Evolutionary conservation across 2,329 filamentous ascomycete species (phyloP), one percentile per base, ranked within the genome.

Genomic region (Neodidymelliopsis sp.): DNA sequence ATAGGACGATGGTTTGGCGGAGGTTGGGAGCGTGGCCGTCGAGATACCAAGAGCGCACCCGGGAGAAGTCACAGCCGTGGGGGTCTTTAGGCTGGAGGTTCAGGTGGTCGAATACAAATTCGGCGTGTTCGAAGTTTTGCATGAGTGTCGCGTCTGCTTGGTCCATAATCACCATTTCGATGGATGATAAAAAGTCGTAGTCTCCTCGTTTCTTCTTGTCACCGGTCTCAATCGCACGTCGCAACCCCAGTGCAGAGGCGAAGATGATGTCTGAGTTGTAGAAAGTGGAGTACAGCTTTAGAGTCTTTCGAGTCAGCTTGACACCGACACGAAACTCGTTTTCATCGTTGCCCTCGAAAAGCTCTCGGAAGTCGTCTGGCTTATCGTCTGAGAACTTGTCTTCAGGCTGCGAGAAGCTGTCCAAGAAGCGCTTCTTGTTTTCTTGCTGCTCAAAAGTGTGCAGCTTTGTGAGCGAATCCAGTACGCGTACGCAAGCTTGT

Each of bases 101-200:
- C 54, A 99, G 82, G 70, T 96, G 90, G 55, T 90, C 86, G 66
- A 97, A 92, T 62, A 97, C 89, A 70, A 89, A 90, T 71, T 95
- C 90, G 53, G 97, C 84, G 69, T 99, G 93, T 66, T 97, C 91
- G 92, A 93, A 97, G 71, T 96, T 97, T 72, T 99, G 94, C 91
- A 97, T 97, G 7, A 96, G 83, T 30, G 97, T 83, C 0, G 91
- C 91, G 72, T 97, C 92, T 10, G 91, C 88, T 74, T 97, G 92
- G 71, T 99, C 94, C 53, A 96, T 81, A 35, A 97, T 81, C 23
- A 94, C 86, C 40, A 99, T 75, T 74, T 99, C 94, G 63, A 99
- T 90, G 1, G 93, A 97, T 48, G 89, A 93, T 11, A 99, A 80
- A 69, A 96, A 99, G 73, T 99, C 94, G 62, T 84, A 86, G 70